Conservation (phyloP, 768 basidiomycete species). For the Hypholoma sublateritium region DNA sequence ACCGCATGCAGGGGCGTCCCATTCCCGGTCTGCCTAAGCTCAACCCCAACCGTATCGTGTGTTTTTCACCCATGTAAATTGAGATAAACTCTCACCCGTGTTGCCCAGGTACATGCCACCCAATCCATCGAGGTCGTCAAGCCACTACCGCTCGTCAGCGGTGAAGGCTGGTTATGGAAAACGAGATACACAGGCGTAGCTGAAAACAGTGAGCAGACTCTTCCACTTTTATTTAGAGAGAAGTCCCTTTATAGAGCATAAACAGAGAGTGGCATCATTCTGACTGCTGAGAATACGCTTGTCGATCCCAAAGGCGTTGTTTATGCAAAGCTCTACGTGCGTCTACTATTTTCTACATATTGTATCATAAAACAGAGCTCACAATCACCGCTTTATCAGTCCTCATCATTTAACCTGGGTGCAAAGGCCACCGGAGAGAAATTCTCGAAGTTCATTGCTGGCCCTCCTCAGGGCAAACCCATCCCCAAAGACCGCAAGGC, state of each 20-base stretch:
- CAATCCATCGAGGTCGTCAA: conserved; percentile 81
- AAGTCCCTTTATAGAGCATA: neutral
- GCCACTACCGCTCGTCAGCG: conserved; percentile 73
- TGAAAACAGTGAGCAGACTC: conserved; percentile 72
- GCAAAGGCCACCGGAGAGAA: conserved; percentile 62
- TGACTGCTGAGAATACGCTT: conserved; percentile 63
- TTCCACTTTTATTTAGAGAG: neutral
- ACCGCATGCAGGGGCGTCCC: conserved; percentile 40
- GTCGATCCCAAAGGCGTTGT: conserved; percentile 59
- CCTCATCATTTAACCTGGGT: conserved; percentile 69
- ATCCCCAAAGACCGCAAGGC: conserved; percentile 11
- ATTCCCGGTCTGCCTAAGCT: conserved; percentile 71
- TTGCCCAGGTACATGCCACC: conserved; percentile 66
- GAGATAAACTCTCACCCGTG: neutral
- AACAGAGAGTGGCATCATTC: conserved; percentile 72
- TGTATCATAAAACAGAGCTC: neutral
- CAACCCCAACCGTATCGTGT: conserved; percentile 68
- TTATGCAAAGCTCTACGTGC: conserved; percentile 65
- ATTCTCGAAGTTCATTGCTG: conserved; percentile 61
- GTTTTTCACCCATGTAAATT: conserved; percentile 19
- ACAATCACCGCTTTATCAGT: conserved; percentile 29
- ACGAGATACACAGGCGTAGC: conserved; percentile 64
- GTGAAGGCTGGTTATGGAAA: conserved; percentile 77
- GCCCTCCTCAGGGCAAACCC: conserved; percentile 47
- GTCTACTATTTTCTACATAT: conserved; percentile 12